Conservation (phyloP, 768 basidiomycete genomes). For the Pulveroboletus ravenelii region DNA sequence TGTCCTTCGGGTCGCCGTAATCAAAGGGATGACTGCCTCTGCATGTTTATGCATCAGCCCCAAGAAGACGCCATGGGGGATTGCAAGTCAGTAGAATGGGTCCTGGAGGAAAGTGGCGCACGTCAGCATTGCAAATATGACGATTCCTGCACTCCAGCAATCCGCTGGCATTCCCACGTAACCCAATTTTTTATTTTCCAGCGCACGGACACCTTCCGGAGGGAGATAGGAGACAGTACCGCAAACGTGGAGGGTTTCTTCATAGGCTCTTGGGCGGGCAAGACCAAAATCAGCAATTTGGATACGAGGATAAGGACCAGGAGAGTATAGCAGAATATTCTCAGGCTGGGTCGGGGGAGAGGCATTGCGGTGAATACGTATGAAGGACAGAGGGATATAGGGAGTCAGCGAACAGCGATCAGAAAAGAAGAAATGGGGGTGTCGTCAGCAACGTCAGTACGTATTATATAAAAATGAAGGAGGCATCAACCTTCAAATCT, state of each 20-base stretch:
- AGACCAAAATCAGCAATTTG: conserved; percentile 86
- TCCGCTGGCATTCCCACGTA: conserved; percentile 84
- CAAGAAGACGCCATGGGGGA: background rate
- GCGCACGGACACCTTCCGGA: conserved; percentile 76
- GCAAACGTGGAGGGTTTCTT: conserved; percentile 81
- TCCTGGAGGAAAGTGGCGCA: conserved; percentile 36
- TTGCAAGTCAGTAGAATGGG: background rate
- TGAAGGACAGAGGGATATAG: background rate
- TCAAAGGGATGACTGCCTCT: conserved; percentile 82
- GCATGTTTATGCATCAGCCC: conserved; percentile 8
- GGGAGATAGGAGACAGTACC: conserved; percentile 86
- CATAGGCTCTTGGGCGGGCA: conserved; percentile 70
- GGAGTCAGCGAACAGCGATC: background rate
- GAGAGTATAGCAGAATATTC: conserved; percentile 71
- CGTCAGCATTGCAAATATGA: conserved; percentile 81
- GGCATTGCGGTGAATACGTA: background rate
- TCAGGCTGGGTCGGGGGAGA: conserved; percentile 51
- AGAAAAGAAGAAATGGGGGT: background rate
- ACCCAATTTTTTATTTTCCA: conserved; percentile 68
- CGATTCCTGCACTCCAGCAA: conserved; percentile 84
- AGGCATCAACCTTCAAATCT: conserved; percentile 59
- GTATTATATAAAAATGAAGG: background rate
- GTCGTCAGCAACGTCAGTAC: background rate
- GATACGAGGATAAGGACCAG: conserved; percentile 83
- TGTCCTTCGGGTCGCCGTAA: conserved; percentile 36